phyloP scores from a whole-genome alignment of 2,329 filamentous ascomycete genomes.

The Exophiala xenobiotica region DNA sequence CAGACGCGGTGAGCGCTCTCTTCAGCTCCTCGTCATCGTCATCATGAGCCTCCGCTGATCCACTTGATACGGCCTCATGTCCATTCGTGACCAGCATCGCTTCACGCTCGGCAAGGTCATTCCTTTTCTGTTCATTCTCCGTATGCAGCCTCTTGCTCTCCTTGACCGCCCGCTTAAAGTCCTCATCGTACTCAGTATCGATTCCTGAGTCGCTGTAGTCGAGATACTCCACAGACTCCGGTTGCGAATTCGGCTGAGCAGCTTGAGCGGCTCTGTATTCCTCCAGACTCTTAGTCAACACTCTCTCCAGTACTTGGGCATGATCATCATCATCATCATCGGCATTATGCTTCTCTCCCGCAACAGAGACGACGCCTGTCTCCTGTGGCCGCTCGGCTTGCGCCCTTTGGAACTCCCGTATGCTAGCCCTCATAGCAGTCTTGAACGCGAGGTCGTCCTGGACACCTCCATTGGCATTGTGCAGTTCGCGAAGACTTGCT shows the following conservation, averaged over 20 bases:
- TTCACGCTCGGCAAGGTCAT: conserved; percentile 8
- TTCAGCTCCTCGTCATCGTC: conserved; percentile 49
- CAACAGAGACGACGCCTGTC: conserved; percentile 8
- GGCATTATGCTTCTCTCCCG: conserved; percentile 19
- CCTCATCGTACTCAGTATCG: conserved; percentile 36
- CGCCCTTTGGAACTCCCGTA: conserved; percentile 26
- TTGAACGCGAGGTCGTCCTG: conserved; percentile 35
- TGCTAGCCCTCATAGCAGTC: conserved; percentile 31
- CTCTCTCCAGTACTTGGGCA: conserved; percentile 43
- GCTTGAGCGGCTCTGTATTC: conserved; percentile 33
- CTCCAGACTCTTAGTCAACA: conserved; percentile 44
- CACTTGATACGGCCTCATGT: conserved; percentile 27
- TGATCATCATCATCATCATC: conserved; percentile 33
- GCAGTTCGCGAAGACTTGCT: conserved; percentile 64
- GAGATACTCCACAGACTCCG: neutral
- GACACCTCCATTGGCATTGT: conserved; percentile 33
- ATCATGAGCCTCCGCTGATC: conserved; percentile 35
- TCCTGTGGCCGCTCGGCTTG: conserved; percentile 26
- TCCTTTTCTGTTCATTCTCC: conserved; percentile 20
- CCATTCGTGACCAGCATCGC: conserved; percentile 1
- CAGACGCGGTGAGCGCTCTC: conserved; percentile 51
- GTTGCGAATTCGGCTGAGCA: neutral
- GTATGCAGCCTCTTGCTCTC: conserved; percentile 26
- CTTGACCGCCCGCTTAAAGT: conserved; percentile 43
- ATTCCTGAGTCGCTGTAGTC: conserved; percentile 32